Evolutionary conservation across 108 stramenopile genomes (phyloP), one percentile per base, ranked within the genome.

Genomic region (Nitzschia inconspicua): DNA sequence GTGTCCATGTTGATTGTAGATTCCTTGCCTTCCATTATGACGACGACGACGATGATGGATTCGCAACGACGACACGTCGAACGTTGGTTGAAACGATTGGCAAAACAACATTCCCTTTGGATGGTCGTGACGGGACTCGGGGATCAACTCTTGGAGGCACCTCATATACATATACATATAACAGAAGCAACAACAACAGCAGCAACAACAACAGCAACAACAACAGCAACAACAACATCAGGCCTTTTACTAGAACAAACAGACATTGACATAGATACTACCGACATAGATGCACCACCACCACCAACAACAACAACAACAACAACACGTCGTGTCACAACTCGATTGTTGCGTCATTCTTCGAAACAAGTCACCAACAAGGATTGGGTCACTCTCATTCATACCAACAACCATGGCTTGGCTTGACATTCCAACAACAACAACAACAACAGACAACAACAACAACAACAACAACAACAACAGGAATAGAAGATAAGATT

Each of bases 71-170:
- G 29, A 51, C 49, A 28, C 3, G n/a, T 39, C 24, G 5, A 32
- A 22, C 62, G 46, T 51, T 51, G 62, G 49, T 37, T 63, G 19
- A 63, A 51, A 50, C 48, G 62, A 37, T 10, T 63, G 6, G 48
- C 62, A 6, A 19, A 49, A 19, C 36, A 34, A 11, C 41, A 49
- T 39, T 28, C 30, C 22, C 14, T 49, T 11, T 51, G 11, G 25
- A 22, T 49, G 4, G 39, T 63, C 1, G 34, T 20, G 10, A 22
- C 46, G 22, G 62, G 36, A 25, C n/a, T n/a, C 46, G 46, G 7
- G 46, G 30, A 32, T 34, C 53, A n/a, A 13, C 31, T n/a, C 25
- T 23, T n/a, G 8, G 23, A 6, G 53, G 7, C 31, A 13, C 16
- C 35, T 16, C 35, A 54, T 37, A 54, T 54, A 32, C 34, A 34